A percentile compares a stretch with the other conserved stretches of the same genome.
Evolutionary conservation across 2,329 filamentous ascomycete genomes (phyloP).

Genomic region (Epichloe glyceriae): DNA sequence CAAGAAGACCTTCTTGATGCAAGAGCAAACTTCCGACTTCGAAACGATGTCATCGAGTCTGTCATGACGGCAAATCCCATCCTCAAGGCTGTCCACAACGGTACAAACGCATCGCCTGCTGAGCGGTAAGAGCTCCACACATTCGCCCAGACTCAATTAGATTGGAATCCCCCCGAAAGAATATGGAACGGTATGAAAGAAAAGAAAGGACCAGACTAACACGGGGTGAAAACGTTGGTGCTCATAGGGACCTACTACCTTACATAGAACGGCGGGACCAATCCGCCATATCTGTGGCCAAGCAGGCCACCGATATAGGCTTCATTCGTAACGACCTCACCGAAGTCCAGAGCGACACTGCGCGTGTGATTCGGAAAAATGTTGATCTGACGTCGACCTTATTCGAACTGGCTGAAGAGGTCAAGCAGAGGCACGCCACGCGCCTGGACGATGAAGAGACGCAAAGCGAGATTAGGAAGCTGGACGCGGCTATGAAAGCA

Average conservation of each 20-base stretch:
- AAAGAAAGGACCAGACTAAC: not conserved
- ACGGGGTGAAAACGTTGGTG: not conserved
- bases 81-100: conserved; percentile 62
- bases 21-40: conserved; percentile 55
- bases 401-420: conserved; percentile 47
- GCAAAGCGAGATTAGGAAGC: conserved; percentile 40
- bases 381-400: conserved; percentile 48
- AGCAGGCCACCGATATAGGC: conserved; percentile 40
- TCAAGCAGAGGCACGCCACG: conserved; percentile 37
- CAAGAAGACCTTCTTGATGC: conserved; percentile 58
- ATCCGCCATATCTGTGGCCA: conserved; percentile 49
- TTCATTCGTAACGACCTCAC: conserved; percentile 39
- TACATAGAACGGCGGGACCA: conserved; percentile 55
- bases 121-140: conserved; percentile 44
- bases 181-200: not conserved
- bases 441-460: conserved; percentile 39
- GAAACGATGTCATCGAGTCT: conserved; percentile 54
- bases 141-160: not conserved
- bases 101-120: conserved; percentile 47
- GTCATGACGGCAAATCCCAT: conserved; percentile 63
- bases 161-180: not conserved
- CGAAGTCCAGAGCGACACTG: conserved; percentile 43
- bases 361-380: conserved; percentile 46
- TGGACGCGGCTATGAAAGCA: conserved; percentile 46
- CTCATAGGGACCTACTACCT: conserved; percentile 49